Evolutionary conservation across 2,329 filamentous ascomycete species (phyloP).

Genomic region (Fusarium fracticaudum): DNA sequence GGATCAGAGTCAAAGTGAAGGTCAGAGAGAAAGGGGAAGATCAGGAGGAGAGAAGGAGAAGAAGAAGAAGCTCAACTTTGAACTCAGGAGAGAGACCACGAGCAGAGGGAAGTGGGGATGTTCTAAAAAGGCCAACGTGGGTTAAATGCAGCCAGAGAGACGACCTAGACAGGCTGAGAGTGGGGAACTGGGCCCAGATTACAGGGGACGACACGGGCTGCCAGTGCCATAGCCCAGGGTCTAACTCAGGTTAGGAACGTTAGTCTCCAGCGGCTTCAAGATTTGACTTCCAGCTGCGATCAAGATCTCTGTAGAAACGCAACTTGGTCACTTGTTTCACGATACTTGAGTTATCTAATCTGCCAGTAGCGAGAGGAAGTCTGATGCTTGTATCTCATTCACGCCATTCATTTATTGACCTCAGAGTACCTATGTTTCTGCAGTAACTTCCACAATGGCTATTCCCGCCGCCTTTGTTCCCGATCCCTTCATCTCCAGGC

Average conservation of each 20-base stretch:
- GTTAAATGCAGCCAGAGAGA: conserved; percentile 37
- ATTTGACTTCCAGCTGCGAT: conserved; percentile 4
- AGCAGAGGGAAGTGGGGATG: conserved; percentile 34
- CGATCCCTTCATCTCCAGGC: neutral
- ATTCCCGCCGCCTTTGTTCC: neutral
- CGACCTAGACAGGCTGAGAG: conserved; percentile 19
- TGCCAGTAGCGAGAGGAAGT: neutral
- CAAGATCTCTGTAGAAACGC: conserved; percentile 21
- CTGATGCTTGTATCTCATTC: neutral
- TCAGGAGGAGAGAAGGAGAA: conserved; percentile 10
- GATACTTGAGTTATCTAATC: neutral
- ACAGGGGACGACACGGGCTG: conserved; percentile 16
- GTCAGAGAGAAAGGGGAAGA: conserved; percentile 20
- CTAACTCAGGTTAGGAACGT: neutral
- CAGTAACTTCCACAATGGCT: neutral
- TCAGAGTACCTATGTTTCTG: neutral
- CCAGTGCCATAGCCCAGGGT: conserved; percentile 11
- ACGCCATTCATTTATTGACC: neutral
- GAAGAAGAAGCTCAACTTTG: conserved; percentile 29
- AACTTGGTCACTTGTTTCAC: neutral
- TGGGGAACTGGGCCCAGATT: conserved; percentile 13
- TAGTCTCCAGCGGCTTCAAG: conserved; percentile 5
- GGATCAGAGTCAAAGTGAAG: conserved; percentile 27
- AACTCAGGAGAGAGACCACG: conserved; percentile 38
- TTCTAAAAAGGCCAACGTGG: conserved; percentile 44